Percentiles rank a stretch among this genome's conserved stretches.
Evolutionary conservation across 768 basidiomycete genomes (phyloP).

Genomic region (Pulveroboletus sp.): DNA sequence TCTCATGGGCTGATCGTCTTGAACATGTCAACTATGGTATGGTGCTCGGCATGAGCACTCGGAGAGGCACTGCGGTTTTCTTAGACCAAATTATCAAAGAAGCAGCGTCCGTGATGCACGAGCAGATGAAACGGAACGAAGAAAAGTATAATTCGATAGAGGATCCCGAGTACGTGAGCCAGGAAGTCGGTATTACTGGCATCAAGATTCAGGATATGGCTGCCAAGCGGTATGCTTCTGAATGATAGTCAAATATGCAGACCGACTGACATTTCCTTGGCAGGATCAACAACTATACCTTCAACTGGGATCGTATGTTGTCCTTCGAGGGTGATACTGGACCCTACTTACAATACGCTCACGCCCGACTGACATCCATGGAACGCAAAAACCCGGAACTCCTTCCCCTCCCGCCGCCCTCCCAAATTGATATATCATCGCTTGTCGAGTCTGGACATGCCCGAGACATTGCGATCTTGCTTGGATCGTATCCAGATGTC

Average conservation of each 20-base stretch:
- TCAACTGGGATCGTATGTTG: conserved; percentile 91
- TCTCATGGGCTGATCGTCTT: conserved; percentile 77
- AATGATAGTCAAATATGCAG: neutral
- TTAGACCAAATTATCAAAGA: conserved; percentile 89
- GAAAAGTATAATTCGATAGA: conserved; percentile 87
- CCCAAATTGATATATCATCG: conserved; percentile 62
- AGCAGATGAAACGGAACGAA: conserved; percentile 93
- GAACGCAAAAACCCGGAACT: conserved; percentile 89
- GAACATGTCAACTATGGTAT: conserved; percentile 90
- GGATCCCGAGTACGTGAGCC: conserved; percentile 73
- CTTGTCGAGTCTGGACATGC: conserved; percentile 68
- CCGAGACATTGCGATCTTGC: conserved; percentile 79
- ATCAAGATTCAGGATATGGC: conserved; percentile 99
- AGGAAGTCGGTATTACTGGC: conserved; percentile 88
- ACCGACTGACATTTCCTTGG: neutral
- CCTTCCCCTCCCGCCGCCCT: conserved; percentile 64
- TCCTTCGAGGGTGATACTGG: conserved; percentile 96
- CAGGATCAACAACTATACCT: conserved; percentile 94
- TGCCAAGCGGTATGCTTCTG: conserved; percentile 67
- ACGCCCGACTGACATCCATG: conserved; percentile 88
- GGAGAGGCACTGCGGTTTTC: conserved; percentile 93
- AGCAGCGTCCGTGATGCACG: conserved; percentile 86
- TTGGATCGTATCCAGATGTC: conserved; percentile 88
- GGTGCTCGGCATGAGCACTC: conserved; percentile 92
- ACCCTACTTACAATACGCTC: conserved; percentile 94